Conservation (phyloP, 75 land plant species). For the Cunninghamia lanceolata region DNA sequence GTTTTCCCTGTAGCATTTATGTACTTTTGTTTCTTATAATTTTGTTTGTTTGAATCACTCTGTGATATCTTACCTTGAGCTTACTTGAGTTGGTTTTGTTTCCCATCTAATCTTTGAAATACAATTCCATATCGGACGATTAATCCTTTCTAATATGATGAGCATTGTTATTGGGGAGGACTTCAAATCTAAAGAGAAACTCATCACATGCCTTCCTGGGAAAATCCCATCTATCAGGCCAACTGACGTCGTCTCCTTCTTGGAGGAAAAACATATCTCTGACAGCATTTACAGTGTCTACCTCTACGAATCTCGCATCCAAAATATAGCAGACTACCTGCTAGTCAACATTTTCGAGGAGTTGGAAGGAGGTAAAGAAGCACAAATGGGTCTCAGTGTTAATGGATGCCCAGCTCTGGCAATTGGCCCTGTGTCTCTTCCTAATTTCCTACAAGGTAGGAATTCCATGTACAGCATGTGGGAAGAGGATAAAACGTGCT, state of each 20-base stretch:
- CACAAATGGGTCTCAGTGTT: neutral
- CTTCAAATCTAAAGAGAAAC: neutral
- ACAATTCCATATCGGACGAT: too few species aligned
- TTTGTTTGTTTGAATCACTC: neutral
- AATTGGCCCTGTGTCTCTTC: neutral
- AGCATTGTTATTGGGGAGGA: neutral
- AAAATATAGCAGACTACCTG: neutral
- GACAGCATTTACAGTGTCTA: neutral
- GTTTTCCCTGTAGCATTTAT: too few species aligned
- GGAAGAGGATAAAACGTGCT: slow-evolving; percentile 19
- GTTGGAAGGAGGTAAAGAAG: slow-evolving; percentile 1
- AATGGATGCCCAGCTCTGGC: neutral
- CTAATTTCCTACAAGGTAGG: neutral
- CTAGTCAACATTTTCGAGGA: slow-evolving; percentile 8
- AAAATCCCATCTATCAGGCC: neutral
- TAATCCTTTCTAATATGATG: too few species aligned
- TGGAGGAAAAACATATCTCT: neutral
- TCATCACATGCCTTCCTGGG: neutral
- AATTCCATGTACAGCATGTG: slow-evolving; percentile 2
- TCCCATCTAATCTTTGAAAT: too few species aligned
- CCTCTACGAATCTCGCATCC: neutral
- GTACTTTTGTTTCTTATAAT: too few species aligned
- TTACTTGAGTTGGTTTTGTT: too few species aligned
- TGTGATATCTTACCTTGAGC: neutral
- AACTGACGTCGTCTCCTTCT: neutral